phyloP scores from a whole-genome alignment of 1,139 yeast genomes.

The Suhomyces yuchorum region DNA sequence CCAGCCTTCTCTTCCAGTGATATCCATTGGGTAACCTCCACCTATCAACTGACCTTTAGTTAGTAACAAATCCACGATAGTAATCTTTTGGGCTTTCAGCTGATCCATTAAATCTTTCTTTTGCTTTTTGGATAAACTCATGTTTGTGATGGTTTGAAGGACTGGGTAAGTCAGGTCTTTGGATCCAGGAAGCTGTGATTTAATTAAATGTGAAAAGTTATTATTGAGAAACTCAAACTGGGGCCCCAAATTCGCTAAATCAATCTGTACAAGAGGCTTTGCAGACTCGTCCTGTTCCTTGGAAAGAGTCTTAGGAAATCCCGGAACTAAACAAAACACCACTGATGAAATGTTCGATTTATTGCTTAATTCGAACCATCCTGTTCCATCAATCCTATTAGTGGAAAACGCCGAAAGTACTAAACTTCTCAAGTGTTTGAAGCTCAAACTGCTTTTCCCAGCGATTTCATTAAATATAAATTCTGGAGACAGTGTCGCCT shows the following conservation, averaged over 20 bases:
- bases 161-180: conserved; percentile 58
- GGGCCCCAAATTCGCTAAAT: conserved; percentile 19
- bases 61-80: conserved; percentile 57
- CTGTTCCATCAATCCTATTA: not conserved
- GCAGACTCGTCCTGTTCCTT: not conserved
- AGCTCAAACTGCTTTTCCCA: conserved; percentile 33
- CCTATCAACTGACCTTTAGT: conserved; percentile 45
- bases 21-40: conserved; percentile 64
- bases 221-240: conserved; percentile 40
- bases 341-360: conserved; percentile 34
- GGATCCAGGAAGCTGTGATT: conserved; percentile 63
- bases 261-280: conserved; percentile 10
- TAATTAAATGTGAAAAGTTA: conserved; percentile 44
- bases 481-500: conserved; percentile 34
- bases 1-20: conserved; percentile 42
- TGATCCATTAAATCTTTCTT: conserved; percentile 37
- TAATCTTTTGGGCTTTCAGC: conserved; percentile 43
- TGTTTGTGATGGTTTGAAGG: conserved; percentile 54
- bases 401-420: conserved; percentile 28
- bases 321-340: conserved; percentile 68
- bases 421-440: conserved; percentile 52
- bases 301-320: conserved; percentile 40
- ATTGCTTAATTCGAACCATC: conserved; percentile 12
- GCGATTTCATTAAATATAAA: conserved; percentile 18
- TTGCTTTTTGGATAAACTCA: conserved; percentile 59